These are phyloP conservation scores for Mucor sp. DNA, from an alignment of 371 early-diverging fungal genomes.

Conservation along the genomic window DNA sequence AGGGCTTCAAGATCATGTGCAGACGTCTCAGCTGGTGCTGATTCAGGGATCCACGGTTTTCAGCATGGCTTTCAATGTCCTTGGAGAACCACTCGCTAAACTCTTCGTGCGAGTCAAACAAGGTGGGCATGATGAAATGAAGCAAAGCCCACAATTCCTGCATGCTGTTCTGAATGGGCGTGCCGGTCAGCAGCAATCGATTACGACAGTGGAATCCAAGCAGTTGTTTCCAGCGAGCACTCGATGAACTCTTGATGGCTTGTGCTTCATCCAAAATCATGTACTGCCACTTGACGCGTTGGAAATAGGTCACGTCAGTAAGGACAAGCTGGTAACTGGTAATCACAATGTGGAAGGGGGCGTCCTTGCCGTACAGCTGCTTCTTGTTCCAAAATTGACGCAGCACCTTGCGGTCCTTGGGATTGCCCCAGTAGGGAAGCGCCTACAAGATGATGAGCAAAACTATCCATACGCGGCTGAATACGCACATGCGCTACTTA, in stretches of 20 bases:
- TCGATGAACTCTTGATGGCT: slow-evolving; percentile 93
- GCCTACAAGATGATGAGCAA: slow-evolving; percentile 27
- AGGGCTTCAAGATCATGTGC: slow-evolving; percentile 97
- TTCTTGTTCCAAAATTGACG: slow-evolving; percentile 86
- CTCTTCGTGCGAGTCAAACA: slow-evolving; percentile 95
- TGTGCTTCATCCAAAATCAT: slow-evolving; percentile 99
- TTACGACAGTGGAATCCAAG: slow-evolving; percentile 93
- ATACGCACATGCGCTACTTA: slow-evolving; percentile 23
- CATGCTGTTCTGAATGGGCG: slow-evolving; percentile 98
- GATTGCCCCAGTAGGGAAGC: slow-evolving; percentile 94
- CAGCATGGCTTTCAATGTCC: slow-evolving; percentile 93
- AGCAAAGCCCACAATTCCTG: slow-evolving; percentile 94
- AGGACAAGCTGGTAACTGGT: slow-evolving; percentile 95
- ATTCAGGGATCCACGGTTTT: slow-evolving; percentile 83
- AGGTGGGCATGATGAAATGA: slow-evolving; percentile 98
- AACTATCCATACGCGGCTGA: not conserved
- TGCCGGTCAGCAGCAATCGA: slow-evolving; percentile 93
- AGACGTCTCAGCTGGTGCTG: slow-evolving; percentile 89
- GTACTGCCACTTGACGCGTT: slow-evolving; percentile 96
- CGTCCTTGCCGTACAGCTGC: slow-evolving; percentile 77
- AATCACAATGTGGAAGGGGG: slow-evolving; percentile 91
- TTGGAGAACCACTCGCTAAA: slow-evolving; percentile 96
- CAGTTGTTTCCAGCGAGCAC: slow-evolving; percentile 93
- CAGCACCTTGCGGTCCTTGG: slow-evolving; percentile 84
- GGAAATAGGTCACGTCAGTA: slow-evolving; percentile 86